Percentiles rank a stretch among this genome's conserved stretches.
These are phyloP conservation scores for Ensete glaucum DNA, from an alignment of 176 grass and related monocot genomes.

Conservation along the genomic window DNA sequence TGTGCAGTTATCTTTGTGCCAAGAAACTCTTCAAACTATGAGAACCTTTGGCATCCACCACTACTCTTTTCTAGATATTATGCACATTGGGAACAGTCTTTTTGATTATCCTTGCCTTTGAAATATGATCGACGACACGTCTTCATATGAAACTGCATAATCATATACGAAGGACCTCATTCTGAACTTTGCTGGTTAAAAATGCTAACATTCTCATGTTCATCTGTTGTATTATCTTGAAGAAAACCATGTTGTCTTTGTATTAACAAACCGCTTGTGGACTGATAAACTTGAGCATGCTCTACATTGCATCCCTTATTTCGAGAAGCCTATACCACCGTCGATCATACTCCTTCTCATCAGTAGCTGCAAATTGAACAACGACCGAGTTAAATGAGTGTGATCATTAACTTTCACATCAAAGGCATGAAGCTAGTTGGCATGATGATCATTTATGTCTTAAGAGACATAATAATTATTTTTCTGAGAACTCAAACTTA, in stretches of 20 bases:
- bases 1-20: too few relatives aligned
- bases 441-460: background rate
- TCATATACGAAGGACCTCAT: too few relatives aligned
- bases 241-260: background rate
- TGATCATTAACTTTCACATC: background rate
- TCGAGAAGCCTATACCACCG: slow-evolving; percentile 54
- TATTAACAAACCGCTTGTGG: background rate
- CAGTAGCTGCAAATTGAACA: slow-evolving; percentile 27
- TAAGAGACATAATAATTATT: background rate
- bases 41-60: too few relatives aligned
- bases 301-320: slow-evolving; percentile 42
- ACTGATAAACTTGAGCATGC: slow-evolving; percentile 19
- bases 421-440: background rate
- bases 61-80: too few relatives aligned
- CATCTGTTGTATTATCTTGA: background rate
- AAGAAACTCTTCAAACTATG: too few relatives aligned
- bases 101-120: too few relatives aligned
- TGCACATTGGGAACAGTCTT: too few relatives aligned
- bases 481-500: slow-evolving; percentile 13
- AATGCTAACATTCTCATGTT: background rate
- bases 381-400: background rate
- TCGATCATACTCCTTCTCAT: slow-evolving; percentile 22
- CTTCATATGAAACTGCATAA: too few relatives aligned
- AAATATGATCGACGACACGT: too few relatives aligned
- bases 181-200: background rate